Base-by-base conservation (phyloP, 208 protist species). In the Tritrichomonas musculus region DNA sequence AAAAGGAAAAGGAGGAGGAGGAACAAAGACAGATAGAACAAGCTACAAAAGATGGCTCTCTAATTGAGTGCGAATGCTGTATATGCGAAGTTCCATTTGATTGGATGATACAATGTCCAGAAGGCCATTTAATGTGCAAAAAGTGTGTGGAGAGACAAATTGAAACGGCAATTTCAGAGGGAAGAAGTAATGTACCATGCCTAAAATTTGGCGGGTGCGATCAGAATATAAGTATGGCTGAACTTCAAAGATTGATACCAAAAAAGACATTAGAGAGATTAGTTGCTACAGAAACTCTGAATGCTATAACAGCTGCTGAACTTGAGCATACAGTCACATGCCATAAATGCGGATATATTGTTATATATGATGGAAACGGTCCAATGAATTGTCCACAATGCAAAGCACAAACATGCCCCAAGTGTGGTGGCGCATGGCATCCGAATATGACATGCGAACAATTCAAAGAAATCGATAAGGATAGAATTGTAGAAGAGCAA, bases 131-230 rank as follows among this genome's bases (percentile, higher is more conserved):
- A 57, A 57, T 88, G 5, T 88, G 77, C n/a, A 57, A 57, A 57
- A 30, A 88, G 22, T 88, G 77, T 50, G 77, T 88, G 13, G 27
- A 33, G 20, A 88, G 22, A 88, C 44, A 53, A 49, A 88, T 88
- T 11, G 77, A 88, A 88, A 88, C 77, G 57, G 27, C 47, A 57
- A 88, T 88, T 39, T 88, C 77, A 39, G 77, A 88, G 39, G 77
- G 77, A 17, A 4, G 77, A 33, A 57, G 27, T 5, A 39, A 14
- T 33, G 77, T 88, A 2, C 44, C 44, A 88, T 88, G 77, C 17
- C n/a, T 47, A 39, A 20, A 44, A 57, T 53, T 53, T 44, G 77
- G 47, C 17, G 77, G 77, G 3, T 88, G 77, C 30, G 77, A 49
- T 41, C 25, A 33, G 39, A 49, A 57, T 53, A 57, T 88, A 5